Conservation (phyloP, 805 yeast species). For the Ascoidea asiatica region DNA sequence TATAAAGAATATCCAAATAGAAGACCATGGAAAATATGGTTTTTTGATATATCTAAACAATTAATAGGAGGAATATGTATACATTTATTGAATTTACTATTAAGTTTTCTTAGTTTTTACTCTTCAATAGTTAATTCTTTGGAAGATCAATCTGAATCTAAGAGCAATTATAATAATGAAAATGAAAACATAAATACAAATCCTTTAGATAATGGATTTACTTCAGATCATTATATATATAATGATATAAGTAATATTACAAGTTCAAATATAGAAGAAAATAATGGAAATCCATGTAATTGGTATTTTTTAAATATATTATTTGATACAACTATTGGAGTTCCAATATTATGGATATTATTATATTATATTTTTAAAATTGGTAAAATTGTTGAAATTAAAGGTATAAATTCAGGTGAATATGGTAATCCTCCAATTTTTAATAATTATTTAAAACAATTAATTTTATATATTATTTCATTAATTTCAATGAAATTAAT, state of each 20-base stretch:
- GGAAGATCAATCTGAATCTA: background rate
- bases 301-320: slow-evolving; percentile 87
- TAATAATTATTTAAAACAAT: slow-evolving; percentile 35
- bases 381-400: slow-evolving; percentile 28
- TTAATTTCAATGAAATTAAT: slow-evolving; percentile 48
- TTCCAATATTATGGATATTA: slow-evolving; percentile 57
- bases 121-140: slow-evolving; percentile 1
- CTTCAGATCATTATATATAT: background rate
- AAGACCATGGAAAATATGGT: slow-evolving; percentile 83
- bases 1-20: slow-evolving; percentile 65
- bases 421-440: slow-evolving; percentile 37
- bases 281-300: slow-evolving; percentile 69
- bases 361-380: slow-evolving; percentile 39
- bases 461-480: slow-evolving; percentile 32
- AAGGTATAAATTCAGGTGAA: slow-evolving; percentile 28
- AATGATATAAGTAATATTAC: background rate
- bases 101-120: slow-evolving; percentile 45
- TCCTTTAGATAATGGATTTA: background rate
- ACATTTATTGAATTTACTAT: slow-evolving; percentile 61
- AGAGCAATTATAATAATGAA: slow-evolving; percentile 13
- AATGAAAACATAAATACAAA: slow-evolving; percentile 20
- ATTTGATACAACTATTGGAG: slow-evolving; percentile 89
- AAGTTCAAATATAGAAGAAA: slow-evolving; percentile 13
- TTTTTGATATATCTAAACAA: slow-evolving; percentile 82
- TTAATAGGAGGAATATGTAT: slow-evolving; percentile 76